Conservation (phyloP, 1,139 yeast species). For the Yamadazyma atmosphaerica region DNA sequence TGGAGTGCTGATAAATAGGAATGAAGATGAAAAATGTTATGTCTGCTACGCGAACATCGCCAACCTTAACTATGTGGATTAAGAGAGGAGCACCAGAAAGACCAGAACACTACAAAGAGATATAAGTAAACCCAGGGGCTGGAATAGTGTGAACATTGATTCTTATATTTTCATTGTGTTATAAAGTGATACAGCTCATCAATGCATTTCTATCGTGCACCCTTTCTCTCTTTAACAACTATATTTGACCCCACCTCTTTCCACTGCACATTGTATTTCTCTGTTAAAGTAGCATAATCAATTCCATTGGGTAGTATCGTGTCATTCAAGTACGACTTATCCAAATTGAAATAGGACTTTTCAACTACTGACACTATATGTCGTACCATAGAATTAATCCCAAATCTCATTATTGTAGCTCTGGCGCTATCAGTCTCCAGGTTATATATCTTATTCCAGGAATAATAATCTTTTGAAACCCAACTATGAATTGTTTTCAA, state of each 20-base stretch:
- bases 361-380: slow-evolving; percentile 31
- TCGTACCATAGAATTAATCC: slow-evolving; percentile 29
- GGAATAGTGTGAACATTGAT: too few relatives aligned
- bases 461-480: slow-evolving; percentile 37
- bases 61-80: too few relatives aligned
- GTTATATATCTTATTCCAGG: slow-evolving; percentile 42
- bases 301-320: slow-evolving; percentile 29
- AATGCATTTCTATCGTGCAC: too few relatives aligned
- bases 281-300: slow-evolving; percentile 19
- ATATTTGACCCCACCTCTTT: slow-evolving; percentile 22
- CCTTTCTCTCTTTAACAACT: slow-evolving; percentile 20
- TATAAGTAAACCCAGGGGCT: too few relatives aligned
- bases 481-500: slow-evolving; percentile 32
- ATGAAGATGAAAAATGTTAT: too few relatives aligned
- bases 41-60: too few relatives aligned
- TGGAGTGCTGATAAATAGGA: too few relatives aligned
- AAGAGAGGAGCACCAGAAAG: too few relatives aligned
- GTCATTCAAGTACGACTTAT: slow-evolving; percentile 20
- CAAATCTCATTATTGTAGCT: slow-evolving; percentile 42
- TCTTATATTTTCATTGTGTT: too few relatives aligned
- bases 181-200: too few relatives aligned
- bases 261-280: slow-evolving; percentile 28
- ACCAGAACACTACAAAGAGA: too few relatives aligned
- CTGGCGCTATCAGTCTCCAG: slow-evolving; percentile 29
- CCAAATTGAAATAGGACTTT: slow-evolving; percentile 37